phyloP scores from a whole-genome alignment of 2,329 filamentous ascomycete species.

The Fusarium foetens region DNA sequence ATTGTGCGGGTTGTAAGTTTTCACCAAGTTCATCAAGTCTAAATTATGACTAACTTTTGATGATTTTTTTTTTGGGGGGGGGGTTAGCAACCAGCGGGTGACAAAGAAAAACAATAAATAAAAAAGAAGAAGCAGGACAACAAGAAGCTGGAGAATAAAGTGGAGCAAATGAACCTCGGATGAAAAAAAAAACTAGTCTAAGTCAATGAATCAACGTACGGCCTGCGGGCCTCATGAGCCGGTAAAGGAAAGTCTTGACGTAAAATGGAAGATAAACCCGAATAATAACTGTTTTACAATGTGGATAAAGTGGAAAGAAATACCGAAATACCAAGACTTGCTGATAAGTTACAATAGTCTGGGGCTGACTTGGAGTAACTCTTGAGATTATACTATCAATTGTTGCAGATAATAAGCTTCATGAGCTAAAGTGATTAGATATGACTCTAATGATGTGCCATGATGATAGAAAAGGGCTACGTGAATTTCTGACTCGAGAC shows the following conservation, averaged over 20 bases:
- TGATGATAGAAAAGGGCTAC: neutral
- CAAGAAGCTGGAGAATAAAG: rapidly evolving
- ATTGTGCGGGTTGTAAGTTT: neutral
- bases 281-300: neutral
- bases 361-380: neutral
- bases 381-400: neutral
- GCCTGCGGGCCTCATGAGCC: neutral
- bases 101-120: no score
- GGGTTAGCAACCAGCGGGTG: neutral
- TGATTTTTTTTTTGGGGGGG: neutral
- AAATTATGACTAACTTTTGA: neutral
- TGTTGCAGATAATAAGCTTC: neutral
- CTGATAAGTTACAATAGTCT: neutral
- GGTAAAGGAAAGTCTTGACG: neutral
- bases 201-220: neutral
- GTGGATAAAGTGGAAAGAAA: neutral
- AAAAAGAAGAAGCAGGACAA: rapidly evolving
- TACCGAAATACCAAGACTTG: neutral
- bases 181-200: neutral
- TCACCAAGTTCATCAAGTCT: neutral
- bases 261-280: neutral
- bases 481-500: neutral
- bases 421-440: neutral
- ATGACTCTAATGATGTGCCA: neutral
- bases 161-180: neutral